Evolutionary conservation across 768 basidiomycete genomes (phyloP), one percentile per base, ranked within the genome.

Genomic region (Russula ochroleuca): DNA sequence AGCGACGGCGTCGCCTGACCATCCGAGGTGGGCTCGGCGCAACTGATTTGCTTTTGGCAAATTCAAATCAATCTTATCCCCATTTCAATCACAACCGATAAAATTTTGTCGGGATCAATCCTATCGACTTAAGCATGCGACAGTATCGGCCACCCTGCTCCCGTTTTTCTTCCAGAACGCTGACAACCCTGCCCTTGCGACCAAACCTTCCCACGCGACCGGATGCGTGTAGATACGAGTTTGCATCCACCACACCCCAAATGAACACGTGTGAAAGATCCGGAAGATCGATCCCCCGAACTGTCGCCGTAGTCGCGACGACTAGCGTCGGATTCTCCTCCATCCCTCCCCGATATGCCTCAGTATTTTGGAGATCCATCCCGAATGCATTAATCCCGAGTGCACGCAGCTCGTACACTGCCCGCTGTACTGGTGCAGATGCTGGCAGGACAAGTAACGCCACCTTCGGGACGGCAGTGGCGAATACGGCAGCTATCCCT

Each of bases 181-280:
- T 83, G 62, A 92, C 77, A 57, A 90, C 87, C 73, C 83, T 86
- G 17, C 89, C 89, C 23, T 73, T 74, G 48, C 81, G 73, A 50
- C 86, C 85, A 71, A 88, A 87, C 63, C 89, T 80, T 23, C 89
- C 88, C n/a, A 86, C 87, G 14, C 90, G 83, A 15, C 90, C 90
- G 6, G 86, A 84, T 47, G 85, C 75, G 69, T 92, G 90, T 67
- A 85, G 64, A 71, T 92, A 92, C 45, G 77, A 78, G 67, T 87
- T 86, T 43, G 83, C 80, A 63, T 81, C 80, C 7, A 83, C 80
- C 3, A 87, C 74, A 5, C 88, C 88, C 50, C 87, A 73, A 55
- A 90, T 76, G 72, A 92, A 90, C 21, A 92, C 89, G 70, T 91
- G 90, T 52, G 82, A 82, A 68, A 92, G 76, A 64, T 79, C 80